These are phyloP conservation scores for Fragilaria crotonensis DNA, from an alignment of 108 stramenopile species.

Conservation along the genomic window DNA sequence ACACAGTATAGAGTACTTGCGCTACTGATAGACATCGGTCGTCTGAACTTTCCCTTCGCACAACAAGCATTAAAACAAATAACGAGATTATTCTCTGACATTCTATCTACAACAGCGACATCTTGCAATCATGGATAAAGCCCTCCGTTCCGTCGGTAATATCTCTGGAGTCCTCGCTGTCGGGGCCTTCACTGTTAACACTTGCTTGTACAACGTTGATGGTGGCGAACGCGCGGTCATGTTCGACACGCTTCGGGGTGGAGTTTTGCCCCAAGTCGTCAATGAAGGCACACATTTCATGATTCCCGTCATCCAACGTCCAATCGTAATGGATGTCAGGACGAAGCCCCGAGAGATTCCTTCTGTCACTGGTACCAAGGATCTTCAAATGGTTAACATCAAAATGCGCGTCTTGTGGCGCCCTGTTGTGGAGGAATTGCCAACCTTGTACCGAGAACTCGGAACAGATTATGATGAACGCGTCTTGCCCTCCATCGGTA, in stretches of 20 bases:
- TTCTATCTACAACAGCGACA: too few species aligned
- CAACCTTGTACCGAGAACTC: slow-evolving; percentile 89
- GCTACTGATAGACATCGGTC: too few species aligned
- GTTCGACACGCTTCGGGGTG: slow-evolving; percentile 94
- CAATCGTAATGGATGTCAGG: slow-evolving; percentile 94
- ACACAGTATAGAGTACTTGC: too few species aligned
- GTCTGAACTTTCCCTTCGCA: too few species aligned
- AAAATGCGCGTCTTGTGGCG: slow-evolving; percentile 95
- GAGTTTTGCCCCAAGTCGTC: slow-evolving; percentile 83
- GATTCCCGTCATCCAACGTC: slow-evolving; percentile 83
- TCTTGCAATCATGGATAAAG: too few species aligned
- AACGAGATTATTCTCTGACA: too few species aligned
- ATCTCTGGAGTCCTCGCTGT: slow-evolving; percentile 66
- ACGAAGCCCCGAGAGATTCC: slow-evolving; percentile 95
- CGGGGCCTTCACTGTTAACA: slow-evolving; percentile 73
- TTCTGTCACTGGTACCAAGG: slow-evolving; percentile 97
- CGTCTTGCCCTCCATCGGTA: slow-evolving; percentile 98
- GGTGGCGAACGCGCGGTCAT: slow-evolving; percentile 98
- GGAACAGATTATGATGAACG: slow-evolving; percentile 98
- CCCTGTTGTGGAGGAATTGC: slow-evolving; percentile 90
- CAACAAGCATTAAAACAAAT: too few species aligned
- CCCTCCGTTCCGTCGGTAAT: slow-evolving; percentile 27
- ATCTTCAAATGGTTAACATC: slow-evolving; percentile 99
- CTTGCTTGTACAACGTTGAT: slow-evolving; percentile 92
- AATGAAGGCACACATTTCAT: slow-evolving; percentile 96